A percentile compares a stretch with the other conserved stretches of the same genome.
Evolutionary conservation across 805 yeast genomes (phyloP).

Genomic region (Lachancea lanzarotensis): DNA sequence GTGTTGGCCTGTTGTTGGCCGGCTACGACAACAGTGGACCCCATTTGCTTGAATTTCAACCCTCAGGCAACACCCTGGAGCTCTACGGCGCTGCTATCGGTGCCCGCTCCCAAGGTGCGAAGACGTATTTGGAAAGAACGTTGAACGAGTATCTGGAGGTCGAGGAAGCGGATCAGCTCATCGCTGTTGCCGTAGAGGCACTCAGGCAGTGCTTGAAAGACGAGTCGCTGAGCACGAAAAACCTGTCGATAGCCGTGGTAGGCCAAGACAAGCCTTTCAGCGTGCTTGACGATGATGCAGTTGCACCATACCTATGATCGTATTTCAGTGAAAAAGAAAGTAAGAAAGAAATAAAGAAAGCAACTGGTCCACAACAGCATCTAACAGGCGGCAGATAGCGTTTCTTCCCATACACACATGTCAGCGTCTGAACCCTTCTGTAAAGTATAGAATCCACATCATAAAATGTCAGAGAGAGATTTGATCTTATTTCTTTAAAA

Average conservation of each 20-base stretch:
- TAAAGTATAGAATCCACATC: conserved; percentile 3
- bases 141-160: conserved; percentile 59
- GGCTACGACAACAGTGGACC: conserved; percentile 95
- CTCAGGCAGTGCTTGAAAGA: conserved; percentile 94
- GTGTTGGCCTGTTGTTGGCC: conserved; percentile 86
- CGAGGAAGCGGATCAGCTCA: conserved; percentile 60
- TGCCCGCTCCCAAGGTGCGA: conserved; percentile 97
- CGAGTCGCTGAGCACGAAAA: conserved; percentile 74
- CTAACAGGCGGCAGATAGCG: no score
- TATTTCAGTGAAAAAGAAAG: no score
- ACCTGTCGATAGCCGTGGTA: conserved; percentile 90
- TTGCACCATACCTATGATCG: conserved; percentile 35
- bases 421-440: background rate
- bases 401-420: no score
- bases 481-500: background rate
- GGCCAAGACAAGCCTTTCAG: conserved; percentile 72
- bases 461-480: background rate
- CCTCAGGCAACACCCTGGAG: conserved; percentile 89
- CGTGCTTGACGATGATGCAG: conserved; percentile 80
- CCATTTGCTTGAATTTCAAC: conserved; percentile 90
- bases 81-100: conserved; percentile 94
- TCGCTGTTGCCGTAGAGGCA: conserved; percentile 82
- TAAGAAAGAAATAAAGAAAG: no score
- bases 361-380: no score
- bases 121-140: conserved; percentile 89